Percentiles rank a stretch among this genome's conserved stretches.
phyloP scores from a whole-genome alignment of 306 rosid genomes.

The Gleditsia sinensis region DNA sequence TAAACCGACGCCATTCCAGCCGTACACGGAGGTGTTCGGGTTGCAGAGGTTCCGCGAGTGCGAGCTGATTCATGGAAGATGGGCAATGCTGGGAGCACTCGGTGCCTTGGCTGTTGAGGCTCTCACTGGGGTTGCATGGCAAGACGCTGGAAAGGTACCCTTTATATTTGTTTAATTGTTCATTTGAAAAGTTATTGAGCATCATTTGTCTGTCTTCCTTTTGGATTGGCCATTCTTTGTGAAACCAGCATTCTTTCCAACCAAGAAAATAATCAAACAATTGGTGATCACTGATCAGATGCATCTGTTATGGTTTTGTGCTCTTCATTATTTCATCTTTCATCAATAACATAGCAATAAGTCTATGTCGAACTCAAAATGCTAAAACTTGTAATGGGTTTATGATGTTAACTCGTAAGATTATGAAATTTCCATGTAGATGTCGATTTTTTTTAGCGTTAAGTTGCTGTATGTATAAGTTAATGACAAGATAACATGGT shows the following conservation, averaged over 20 bases:
- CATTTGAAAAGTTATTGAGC: not conserved
- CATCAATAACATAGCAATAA: not conserved
- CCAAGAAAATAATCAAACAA: not conserved
- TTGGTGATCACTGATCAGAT: not conserved
- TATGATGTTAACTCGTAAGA: not conserved
- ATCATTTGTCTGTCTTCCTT: too few relatives aligned
- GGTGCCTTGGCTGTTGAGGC: constrained; percentile 83
- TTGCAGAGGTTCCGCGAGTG: constrained; percentile 82
- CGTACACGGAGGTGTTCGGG: constrained; percentile 78
- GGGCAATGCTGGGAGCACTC: constrained; percentile 86
- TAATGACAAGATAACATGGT: not conserved
- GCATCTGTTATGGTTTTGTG: not conserved
- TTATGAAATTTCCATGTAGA: not conserved
- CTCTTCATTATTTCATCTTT: not conserved
- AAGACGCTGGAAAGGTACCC: constrained; percentile 84
- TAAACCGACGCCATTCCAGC: constrained; percentile 77
- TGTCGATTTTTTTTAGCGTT: not conserved
- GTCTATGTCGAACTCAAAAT: not conserved
- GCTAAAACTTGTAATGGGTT: not conserved
- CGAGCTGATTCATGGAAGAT: constrained; percentile 78
- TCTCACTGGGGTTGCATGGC: constrained; percentile 82
- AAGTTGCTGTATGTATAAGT: not conserved
- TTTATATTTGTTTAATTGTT: not conserved
- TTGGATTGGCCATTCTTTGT: too few relatives aligned
- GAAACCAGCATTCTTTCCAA: not conserved